Conservation (phyloP, 2,329 filamentous ascomycete species). For the Ceratocystis ficicola region DNA sequence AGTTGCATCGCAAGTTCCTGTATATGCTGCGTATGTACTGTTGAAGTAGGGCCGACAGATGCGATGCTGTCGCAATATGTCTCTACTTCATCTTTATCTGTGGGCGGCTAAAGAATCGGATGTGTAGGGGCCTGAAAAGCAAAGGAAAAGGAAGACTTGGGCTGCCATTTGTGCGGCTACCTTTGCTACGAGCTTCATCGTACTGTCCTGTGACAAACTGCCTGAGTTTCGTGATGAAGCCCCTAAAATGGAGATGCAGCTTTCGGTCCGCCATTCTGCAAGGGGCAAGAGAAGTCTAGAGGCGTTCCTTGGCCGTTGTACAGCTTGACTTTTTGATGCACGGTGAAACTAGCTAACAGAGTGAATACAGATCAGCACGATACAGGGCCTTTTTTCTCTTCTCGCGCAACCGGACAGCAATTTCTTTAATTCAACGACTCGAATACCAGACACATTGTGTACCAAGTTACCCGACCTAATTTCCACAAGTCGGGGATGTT, state of each 20-base stretch:
- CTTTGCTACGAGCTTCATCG: too few species aligned
- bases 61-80: background rate
- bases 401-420: background rate
- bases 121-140: background rate
- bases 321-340: conserved; percentile 2
- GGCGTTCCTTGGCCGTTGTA: background rate
- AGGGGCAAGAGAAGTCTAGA: background rate
- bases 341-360: background rate
- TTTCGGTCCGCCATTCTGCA: background rate
- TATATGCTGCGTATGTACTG: background rate
- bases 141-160: background rate
- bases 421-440: background rate
- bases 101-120: background rate
- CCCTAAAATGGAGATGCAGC: too few species aligned
- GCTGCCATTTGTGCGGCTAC: too few species aligned
- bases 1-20: background rate
- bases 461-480: conserved; percentile 11
- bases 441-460: conserved; percentile 2
- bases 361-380: background rate
- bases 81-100: background rate
- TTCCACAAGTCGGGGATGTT: conserved; percentile 2
- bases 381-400: background rate
- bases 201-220: background rate
- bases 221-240: background rate
- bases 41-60: background rate